A percentile compares a stretch with the other conserved stretches of the same genome.
Conservation (phyloP, 108 stramenopile species). For the Discostella pseudostelligera region DNA sequence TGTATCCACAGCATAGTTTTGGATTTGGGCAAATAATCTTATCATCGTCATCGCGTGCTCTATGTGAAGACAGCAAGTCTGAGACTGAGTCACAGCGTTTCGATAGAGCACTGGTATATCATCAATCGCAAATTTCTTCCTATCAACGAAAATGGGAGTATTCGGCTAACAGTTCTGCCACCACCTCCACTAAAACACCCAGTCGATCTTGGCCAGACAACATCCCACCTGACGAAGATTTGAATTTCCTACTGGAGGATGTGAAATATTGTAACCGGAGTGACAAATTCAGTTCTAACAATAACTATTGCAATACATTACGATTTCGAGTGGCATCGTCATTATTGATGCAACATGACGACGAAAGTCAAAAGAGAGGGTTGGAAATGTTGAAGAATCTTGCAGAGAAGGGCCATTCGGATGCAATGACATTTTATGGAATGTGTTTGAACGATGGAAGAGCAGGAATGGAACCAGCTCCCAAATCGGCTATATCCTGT, state of each 20-base stretch:
- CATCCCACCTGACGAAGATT: slow-evolving; percentile 22
- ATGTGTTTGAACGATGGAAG: slow-evolving; percentile 58
- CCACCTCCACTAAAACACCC: slow-evolving; percentile 29
- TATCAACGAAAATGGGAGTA: slow-evolving; percentile 51
- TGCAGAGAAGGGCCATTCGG: slow-evolving; percentile 18
- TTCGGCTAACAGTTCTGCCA: slow-evolving; percentile 1
- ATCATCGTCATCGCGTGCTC: neutral
- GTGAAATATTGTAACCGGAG: slow-evolving; percentile 37
- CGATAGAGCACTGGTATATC: slow-evolving; percentile 20
- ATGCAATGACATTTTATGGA: slow-evolving; percentile 34
- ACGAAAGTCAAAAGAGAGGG: slow-evolving; percentile 25
- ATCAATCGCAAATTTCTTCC: slow-evolving; percentile 15
- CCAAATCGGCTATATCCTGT: slow-evolving; percentile 50
- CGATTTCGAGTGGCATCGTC: slow-evolving; percentile 32
- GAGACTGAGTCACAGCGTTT: slow-evolving; percentile 34
- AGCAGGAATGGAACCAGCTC: slow-evolving; percentile 46
- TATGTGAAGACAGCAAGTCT: neutral
- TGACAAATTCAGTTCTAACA: slow-evolving; percentile 26
- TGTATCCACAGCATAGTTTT: too few species aligned
- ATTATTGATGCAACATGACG: slow-evolving; percentile 23
- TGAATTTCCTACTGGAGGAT: slow-evolving; percentile 23
- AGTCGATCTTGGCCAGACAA: slow-evolving; percentile 37
- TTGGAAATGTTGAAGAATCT: slow-evolving; percentile 28
- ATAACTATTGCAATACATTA: slow-evolving; percentile 21
- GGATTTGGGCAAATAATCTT: neutral